Base-by-base conservation (phyloP, 1,139 yeast genomes). In the Pichia terricola region DNA sequence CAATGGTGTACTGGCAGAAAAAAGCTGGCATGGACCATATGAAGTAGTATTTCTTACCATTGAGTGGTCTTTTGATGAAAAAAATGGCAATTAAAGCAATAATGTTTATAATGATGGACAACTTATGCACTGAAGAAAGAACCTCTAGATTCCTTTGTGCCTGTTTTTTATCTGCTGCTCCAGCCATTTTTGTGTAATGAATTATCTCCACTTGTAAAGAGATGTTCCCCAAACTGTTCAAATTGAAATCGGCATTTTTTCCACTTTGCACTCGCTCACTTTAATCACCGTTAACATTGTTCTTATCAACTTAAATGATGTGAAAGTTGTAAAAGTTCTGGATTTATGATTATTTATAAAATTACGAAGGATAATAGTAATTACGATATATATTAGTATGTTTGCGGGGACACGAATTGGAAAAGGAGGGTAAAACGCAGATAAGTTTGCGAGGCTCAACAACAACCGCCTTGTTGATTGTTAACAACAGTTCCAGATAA, bases 401-500 rank as follows among this genome's bases (percentile, higher is more conserved):
- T 16, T 16, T 16, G 22, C 22, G 22, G 22, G 22, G 22, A 16
- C 22, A 16, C 22, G 22, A 16, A 16, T 16, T 16, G 22, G 22
- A 16, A 16, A 16, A 16, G 22, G 22, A 16, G 22, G 22, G 22
- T 16, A 16, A 16, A 16, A 16, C 22, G 22, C 22, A 16, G 22
- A 16, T 16, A 16, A 16, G 22, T 16, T 16, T 16, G 22, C 22
- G 22, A 16, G 22, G 22, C 22, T 16, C 22, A 82, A 72, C 96
- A 89, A 72, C 98, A 91, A 49, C 88, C 79, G 60, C 79, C 67
- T 59, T 75, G 77, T 55, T 75, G 73, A 51, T 77, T 72, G 47
- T 84, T 76, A 61, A 89, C 83, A 44, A 91, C 79, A 65, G 88
- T 91, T 51, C 97, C 96, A 61, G 86, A 77, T 65, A 91, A 74